Base-by-base conservation (phyloP, 768 basidiomycete genomes). In the Russula lepida region DNA sequence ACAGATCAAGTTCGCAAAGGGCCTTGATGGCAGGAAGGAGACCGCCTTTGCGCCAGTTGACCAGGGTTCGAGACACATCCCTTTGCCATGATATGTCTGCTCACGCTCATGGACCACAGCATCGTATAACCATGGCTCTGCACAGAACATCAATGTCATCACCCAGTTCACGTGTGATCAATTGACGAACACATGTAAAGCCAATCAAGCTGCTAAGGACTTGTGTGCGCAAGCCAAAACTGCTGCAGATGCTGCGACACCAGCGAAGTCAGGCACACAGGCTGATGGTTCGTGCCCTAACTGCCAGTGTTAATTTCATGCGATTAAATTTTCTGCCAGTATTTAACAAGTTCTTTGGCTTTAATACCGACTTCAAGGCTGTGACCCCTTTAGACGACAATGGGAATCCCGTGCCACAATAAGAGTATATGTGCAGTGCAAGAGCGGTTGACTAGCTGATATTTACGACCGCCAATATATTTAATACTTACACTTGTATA, bases 301-400 rank as follows among this genome's bases (percentile, higher is more conserved):
- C 35, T 30, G 21, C n/a, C n/a, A n/a, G n/a, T n/a, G 39, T 30
- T 35, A 6, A 33, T 32, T 37, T 53, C 21, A 47, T 25, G 32
- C 7, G 2, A 6, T n/a, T 32, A n/a, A 50, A 27, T 19, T 11
- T 19, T 2, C 23, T 11, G n/a, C 13, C 35, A 65, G 78, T 74
- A 4, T 86, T 85, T 77, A 85, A 86, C 71, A 74, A 74, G 19
- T 78, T 70, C 47, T 83, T 85, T 64, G 82, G 80, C 23, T 77
- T 82, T 60, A 71, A 48, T 5, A 84, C 83, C 51, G 69, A 80
- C 70, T 85, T 86, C 67, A 13, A 12, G 11, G 12, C 25, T 9
- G 39, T 55, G 13, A 41, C 72, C n/a, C 69, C 69, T 32, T 65
- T 82, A 51, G 78, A 81, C 51, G 73, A 81, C 66, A 76, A 79